Evolutionary conservation across 1,139 yeast species (phyloP).

Genomic region (Pichia sp.): DNA sequence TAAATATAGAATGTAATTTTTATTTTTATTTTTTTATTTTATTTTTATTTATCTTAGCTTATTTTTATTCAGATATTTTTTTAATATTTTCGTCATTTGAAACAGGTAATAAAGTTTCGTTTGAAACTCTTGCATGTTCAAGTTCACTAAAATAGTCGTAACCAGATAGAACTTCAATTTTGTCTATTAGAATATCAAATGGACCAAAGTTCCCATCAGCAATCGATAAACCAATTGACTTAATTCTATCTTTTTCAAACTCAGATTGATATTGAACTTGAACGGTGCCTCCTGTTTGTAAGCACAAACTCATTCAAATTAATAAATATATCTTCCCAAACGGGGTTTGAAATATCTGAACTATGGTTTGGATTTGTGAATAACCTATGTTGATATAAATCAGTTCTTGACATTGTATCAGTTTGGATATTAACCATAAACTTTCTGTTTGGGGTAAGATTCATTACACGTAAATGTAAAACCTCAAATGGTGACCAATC

Average conservation of each 20-base stretch:
- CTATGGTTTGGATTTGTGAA: constrained; percentile 38
- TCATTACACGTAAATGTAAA: constrained; percentile 63
- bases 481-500: constrained; percentile 29
- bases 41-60: background rate
- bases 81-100: background rate
- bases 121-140: constrained; percentile 27
- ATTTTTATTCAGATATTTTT: background rate
- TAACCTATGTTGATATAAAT: constrained; percentile 74
- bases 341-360: background rate
- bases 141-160: constrained; percentile 39
- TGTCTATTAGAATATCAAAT: constrained; percentile 60
- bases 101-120: constrained; percentile 8
- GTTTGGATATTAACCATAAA: constrained; percentile 79
- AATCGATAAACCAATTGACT: constrained; percentile 73
- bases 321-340: constrained; percentile 76
- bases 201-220: constrained; percentile 79
- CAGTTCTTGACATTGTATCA: constrained; percentile 70
- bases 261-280: constrained; percentile 53
- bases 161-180: constrained; percentile 66
- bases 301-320: constrained; percentile 74
- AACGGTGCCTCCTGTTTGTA: constrained; percentile 73
- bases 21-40: no score
- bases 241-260: constrained; percentile 57
- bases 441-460: constrained; percentile 33
- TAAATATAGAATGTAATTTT: background rate